Base-by-base conservation (phyloP, 768 basidiomycete genomes). In the Cystofilobasidium macerans region DNA sequence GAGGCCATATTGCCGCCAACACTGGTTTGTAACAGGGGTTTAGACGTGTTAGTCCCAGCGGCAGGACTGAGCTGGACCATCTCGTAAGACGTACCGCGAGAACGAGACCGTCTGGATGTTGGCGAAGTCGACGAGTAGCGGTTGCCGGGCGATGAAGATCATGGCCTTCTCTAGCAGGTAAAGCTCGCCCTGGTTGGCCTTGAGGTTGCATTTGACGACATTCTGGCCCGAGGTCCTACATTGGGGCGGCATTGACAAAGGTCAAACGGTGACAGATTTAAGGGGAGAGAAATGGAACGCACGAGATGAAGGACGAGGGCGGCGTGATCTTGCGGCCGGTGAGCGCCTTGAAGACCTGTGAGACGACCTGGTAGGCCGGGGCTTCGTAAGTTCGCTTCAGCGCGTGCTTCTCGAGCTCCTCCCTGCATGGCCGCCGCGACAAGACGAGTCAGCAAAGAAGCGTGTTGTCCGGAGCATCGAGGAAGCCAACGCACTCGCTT, bases 131-230 rank as follows among this genome's bases (percentile, higher is more conserved):
- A 97, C 82, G 72, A 95, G 85, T 38, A 85, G 84, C 0, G 95
- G 94, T 70, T 88, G 86, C 77, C 98, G 97, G 64, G 94, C 92
- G 69, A 98, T 90, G 78, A 98, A 98, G 78, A 99, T 90, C 57
- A 99, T 82, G 76, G 87, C 89, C 82, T 97, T 97, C 73, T 98
- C 95, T 69, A 99, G 85, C 81, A 98, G 83, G 82, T 95, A 98
- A 36, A 99, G 84, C 75, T 97, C 92, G 68, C 95, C 95, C 76
- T 94, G 91, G 4, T 88, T 82, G 51, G 95, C 95, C 78, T 98
- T 98, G 71, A 98, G 81, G 76, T 97, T 95, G 71, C 90, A 91
- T 78, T 98, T 98, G 78, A 99, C 86, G n/a, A 90, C 89, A 20
- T 88, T 86, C 70, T 91, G 86, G 4, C 91, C 89, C 71, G 87